phyloP scores from a whole-genome alignment of 257 asterid genomes.

The Prunella vulgaris region DNA sequence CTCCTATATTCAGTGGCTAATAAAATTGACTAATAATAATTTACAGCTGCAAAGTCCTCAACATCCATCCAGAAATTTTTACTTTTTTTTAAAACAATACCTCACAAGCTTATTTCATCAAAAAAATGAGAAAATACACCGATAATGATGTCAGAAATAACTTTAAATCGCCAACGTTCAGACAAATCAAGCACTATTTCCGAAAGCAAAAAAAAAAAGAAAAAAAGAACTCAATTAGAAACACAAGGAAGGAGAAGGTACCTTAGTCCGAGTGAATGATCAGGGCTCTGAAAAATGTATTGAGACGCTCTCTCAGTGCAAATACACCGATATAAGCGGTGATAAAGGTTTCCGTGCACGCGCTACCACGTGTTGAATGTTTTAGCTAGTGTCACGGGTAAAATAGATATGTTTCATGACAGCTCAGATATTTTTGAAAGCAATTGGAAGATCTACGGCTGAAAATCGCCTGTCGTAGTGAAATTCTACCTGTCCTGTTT shows the following conservation, averaged over 20 bases:
- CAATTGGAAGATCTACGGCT: constrained; percentile 10
- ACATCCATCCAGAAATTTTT: constrained; percentile 1
- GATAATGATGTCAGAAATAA: background rate
- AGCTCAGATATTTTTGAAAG: background rate
- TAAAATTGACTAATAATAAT: background rate
- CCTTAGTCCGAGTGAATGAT: constrained; percentile 18
- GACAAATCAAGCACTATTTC: background rate
- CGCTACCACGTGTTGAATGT: background rate
- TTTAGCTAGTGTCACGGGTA: background rate
- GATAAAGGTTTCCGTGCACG: background rate
- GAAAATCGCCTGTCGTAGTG: background rate
- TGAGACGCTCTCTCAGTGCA: background rate
- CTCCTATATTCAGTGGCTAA: background rate
- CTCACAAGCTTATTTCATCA: background rate
- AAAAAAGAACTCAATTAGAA: background rate
- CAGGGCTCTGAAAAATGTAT: constrained; percentile 1
- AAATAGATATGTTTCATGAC: background rate
- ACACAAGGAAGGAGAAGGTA: background rate
- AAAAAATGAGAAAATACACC: background rate
- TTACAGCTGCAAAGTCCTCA: background rate
- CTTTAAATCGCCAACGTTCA: background rate
- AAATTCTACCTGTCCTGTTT: background rate
- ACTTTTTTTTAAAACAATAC: background rate
- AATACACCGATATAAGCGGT: background rate
- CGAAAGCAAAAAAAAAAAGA: background rate